Evolutionary conservation across 202 grass and related monocot genomes (phyloP).

Genomic region (Schoenoplectus triqueter): DNA sequence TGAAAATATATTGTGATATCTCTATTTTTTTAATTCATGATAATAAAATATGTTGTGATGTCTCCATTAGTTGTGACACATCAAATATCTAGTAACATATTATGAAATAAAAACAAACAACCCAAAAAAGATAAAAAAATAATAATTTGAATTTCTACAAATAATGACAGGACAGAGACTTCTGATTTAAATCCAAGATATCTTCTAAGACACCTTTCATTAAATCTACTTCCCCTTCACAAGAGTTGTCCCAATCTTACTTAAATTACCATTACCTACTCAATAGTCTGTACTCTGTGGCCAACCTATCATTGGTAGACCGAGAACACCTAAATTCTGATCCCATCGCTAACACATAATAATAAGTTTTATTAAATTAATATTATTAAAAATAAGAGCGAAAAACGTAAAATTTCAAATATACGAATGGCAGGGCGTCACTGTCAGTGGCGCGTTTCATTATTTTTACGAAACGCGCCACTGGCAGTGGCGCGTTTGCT

Average conservation of each 20-base stretch:
- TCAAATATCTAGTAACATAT: not conserved
- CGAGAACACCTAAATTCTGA: not conserved
- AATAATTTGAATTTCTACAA: not conserved
- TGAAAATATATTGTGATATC: not conserved
- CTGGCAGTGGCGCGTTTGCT: too few species aligned
- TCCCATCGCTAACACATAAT: not conserved
- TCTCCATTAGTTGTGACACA: not conserved
- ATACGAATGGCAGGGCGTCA: too few species aligned
- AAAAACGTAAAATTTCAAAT: too few species aligned
- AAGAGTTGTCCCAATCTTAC: not conserved
- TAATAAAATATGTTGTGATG: not conserved
- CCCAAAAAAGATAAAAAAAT: not conserved
- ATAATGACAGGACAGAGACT: not conserved
- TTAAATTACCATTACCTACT: not conserved
- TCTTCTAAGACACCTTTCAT: not conserved
- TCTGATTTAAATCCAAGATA: not conserved
- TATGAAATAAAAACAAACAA: not conserved
- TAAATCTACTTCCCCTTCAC: not conserved
- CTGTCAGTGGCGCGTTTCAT: too few species aligned
- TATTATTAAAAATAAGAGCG: too few species aligned
- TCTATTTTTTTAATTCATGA: not conserved
- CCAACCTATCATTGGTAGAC: slow-evolving; percentile 7
- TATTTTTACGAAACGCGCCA: too few species aligned
- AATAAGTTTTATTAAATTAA: too few species aligned
- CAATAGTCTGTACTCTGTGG: not conserved